These are phyloP conservation scores for Orbilia quercus DNA, from an alignment of 2,329 filamentous ascomycete genomes.

Conservation along the genomic window DNA sequence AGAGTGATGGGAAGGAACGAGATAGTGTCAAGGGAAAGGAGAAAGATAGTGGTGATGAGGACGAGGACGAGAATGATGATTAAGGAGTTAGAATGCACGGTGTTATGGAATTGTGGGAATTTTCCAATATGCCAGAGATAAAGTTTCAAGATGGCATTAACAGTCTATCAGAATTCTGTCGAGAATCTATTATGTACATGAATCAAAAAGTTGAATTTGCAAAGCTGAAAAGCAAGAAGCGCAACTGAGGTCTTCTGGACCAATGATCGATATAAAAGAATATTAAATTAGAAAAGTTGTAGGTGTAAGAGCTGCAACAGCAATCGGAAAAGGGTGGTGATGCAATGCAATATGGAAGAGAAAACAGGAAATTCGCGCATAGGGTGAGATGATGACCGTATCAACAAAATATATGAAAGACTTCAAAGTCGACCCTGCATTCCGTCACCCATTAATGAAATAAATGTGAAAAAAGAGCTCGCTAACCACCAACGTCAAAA, in stretches of 20 bases:
- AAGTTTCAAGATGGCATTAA: neutral
- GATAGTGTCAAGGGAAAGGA: slow-evolving; percentile 11
- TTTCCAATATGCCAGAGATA: too few species aligned
- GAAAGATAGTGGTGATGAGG: slow-evolving; percentile 13
- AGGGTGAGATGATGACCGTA: neutral
- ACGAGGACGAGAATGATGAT: slow-evolving; percentile 11
- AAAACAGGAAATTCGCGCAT: neutral
- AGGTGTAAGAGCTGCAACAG: too few species aligned
- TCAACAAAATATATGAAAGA: neutral
- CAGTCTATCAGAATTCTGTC: neutral
- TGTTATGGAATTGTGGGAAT: neutral
- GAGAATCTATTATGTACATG: neutral
- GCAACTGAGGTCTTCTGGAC: neutral
- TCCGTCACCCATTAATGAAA: neutral
- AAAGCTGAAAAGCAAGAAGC: neutral
- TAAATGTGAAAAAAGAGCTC: slow-evolving; percentile 6
- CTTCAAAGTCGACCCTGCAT: too few species aligned
- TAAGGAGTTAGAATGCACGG: neutral
- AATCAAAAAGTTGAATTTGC: neutral
- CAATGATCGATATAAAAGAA: too few species aligned
- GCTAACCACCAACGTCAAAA: slow-evolving; percentile 28
- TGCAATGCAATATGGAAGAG: neutral
- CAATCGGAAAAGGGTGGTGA: too few species aligned
- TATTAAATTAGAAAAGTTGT: too few species aligned
- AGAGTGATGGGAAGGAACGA: neutral